A percentile compares a stretch with the other conserved stretches of the same genome.
Conservation (phyloP, 306 rosid species). For the Argentina anserina region DNA sequence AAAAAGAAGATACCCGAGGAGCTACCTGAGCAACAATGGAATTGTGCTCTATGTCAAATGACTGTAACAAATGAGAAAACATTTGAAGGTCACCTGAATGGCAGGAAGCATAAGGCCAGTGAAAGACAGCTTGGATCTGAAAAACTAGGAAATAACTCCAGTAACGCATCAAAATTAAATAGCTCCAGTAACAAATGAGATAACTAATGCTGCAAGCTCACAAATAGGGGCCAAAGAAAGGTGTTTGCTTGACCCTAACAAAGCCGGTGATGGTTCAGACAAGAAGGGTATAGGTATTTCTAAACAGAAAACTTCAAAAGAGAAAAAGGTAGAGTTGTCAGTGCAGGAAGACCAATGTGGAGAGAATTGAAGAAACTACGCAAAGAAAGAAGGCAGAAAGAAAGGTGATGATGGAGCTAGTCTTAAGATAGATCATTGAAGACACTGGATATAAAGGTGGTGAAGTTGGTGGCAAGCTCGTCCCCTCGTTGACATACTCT, state of each 20-base stretch:
- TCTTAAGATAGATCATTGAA: no score
- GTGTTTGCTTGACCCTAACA: slow-evolving; percentile 8
- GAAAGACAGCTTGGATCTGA: slow-evolving; percentile 26
- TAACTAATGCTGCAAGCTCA: slow-evolving; percentile 6
- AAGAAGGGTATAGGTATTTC: background rate
- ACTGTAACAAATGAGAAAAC: slow-evolving; percentile 28
- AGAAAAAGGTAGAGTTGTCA: slow-evolving; percentile 1
- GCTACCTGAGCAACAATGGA: slow-evolving; percentile 49
- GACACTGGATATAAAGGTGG: no score
- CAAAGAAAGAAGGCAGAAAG: no score
- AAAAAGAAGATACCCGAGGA: no score
- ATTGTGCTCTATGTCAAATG: no score
- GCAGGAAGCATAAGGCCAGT: slow-evolving; percentile 65
- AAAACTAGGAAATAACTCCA: slow-evolving; percentile 19
- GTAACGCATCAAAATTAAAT: slow-evolving; percentile 2
- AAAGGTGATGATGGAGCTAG: no score
- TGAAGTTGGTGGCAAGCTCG: no score
- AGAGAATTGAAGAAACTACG: slow-evolving; percentile 8
- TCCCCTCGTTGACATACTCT: no score
- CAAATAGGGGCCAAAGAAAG: slow-evolving; percentile 14
- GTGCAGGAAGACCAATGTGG: slow-evolving; percentile 14
- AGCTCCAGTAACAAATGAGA: no score
- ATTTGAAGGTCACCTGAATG: slow-evolving; percentile 45
- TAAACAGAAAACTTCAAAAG: background rate
- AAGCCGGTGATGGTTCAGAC: no score